These are phyloP conservation scores for Xylariaceae sp. DNA, from an alignment of 2,329 filamentous ascomycete species.

Conservation along the genomic window DNA sequence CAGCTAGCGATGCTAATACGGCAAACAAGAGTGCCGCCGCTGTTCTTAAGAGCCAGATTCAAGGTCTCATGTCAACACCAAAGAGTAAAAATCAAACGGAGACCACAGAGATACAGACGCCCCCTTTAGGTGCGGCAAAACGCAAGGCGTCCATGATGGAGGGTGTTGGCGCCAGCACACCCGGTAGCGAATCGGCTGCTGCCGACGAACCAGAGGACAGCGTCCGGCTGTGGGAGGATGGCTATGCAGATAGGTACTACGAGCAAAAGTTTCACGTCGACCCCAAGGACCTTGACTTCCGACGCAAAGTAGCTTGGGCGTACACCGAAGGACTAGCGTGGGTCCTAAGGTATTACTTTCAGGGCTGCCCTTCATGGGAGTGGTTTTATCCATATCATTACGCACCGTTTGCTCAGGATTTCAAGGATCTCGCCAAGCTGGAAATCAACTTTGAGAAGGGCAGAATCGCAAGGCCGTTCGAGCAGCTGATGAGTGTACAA, in stretches of 20 bases:
- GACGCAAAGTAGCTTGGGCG: conserved; percentile 84
- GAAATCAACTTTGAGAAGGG: conserved; percentile 84
- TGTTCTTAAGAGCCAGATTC: conserved; percentile 80
- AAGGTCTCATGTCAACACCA: conserved; percentile 46
- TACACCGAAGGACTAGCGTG: conserved; percentile 95
- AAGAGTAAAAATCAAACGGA: conserved; percentile 30
- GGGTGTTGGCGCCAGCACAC: conserved; percentile 59
- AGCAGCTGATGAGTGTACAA: conserved; percentile 97
- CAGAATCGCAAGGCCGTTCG: conserved; percentile 86
- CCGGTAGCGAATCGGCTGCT: conserved; percentile 63
- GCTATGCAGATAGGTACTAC: conserved; percentile 95
- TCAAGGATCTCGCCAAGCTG: conserved; percentile 81
- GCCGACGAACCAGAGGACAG: conserved; percentile 75
- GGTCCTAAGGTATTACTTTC: conserved; percentile 97
- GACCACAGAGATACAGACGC: conserved; percentile 43
- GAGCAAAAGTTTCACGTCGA: conserved; percentile 93
- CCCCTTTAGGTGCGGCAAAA: conserved; percentile 68
- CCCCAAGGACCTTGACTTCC: conserved; percentile 82
- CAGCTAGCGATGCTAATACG: conserved; percentile 71
- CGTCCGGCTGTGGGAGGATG: conserved; percentile 91
- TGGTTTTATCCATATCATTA: conserved; percentile 99
- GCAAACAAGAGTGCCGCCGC: conserved; percentile 96
- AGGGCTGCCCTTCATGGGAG: conserved; percentile 97
- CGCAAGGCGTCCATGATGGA: conserved; percentile 78
- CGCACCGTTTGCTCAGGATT: conserved; percentile 95